Conservation (phyloP, 2,329 filamentous ascomycete species). For the Madurella fahalii region DNA sequence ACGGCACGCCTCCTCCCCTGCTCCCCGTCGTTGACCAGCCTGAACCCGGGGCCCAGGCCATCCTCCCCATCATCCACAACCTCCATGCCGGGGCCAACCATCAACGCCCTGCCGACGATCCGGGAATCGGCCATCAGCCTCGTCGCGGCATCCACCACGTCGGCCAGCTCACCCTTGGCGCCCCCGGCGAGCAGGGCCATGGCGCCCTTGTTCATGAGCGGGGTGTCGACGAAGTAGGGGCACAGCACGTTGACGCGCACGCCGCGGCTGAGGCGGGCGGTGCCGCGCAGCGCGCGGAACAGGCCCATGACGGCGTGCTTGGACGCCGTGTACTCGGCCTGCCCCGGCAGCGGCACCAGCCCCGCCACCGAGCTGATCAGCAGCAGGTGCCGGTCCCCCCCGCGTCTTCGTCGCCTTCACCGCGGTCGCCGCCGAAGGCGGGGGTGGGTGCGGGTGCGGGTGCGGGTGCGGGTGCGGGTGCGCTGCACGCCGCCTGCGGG, state of each 20-base stretch:
- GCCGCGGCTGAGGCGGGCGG: slow-evolving; percentile 41
- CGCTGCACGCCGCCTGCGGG: too few species aligned
- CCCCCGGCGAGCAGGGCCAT: slow-evolving; percentile 54
- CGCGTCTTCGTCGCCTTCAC: too few species aligned
- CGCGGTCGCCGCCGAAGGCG: too few species aligned
- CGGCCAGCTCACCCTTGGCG: slow-evolving; percentile 48
- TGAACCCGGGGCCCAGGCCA: slow-evolving; percentile 28
- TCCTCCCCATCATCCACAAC: slow-evolving; percentile 40
- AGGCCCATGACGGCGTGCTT: slow-evolving; percentile 66
- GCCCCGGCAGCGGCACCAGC: slow-evolving; percentile 40
- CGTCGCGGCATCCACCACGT: slow-evolving; percentile 62
- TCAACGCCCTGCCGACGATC: slow-evolving; percentile 54
- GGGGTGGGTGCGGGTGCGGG: too few species aligned
- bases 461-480: too few species aligned
- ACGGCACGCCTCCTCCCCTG: slow-evolving; percentile 40
- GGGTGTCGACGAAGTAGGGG: slow-evolving; percentile 63
- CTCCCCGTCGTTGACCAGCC: slow-evolving; percentile 14
- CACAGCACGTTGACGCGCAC: slow-evolving; percentile 63
- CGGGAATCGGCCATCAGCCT: slow-evolving; percentile 53
- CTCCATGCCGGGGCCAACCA: slow-evolving; percentile 31
- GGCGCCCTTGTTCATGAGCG: slow-evolving; percentile 47
- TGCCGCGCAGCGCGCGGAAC: slow-evolving; percentile 55
- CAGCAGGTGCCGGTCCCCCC: slow-evolving; percentile 55
- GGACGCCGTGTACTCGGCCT: slow-evolving; percentile 53
- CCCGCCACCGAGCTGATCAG: slow-evolving; percentile 61